phyloP scores from a whole-genome alignment of 805 yeast species.

The Hemisphaericaspora nanyangensis region DNA sequence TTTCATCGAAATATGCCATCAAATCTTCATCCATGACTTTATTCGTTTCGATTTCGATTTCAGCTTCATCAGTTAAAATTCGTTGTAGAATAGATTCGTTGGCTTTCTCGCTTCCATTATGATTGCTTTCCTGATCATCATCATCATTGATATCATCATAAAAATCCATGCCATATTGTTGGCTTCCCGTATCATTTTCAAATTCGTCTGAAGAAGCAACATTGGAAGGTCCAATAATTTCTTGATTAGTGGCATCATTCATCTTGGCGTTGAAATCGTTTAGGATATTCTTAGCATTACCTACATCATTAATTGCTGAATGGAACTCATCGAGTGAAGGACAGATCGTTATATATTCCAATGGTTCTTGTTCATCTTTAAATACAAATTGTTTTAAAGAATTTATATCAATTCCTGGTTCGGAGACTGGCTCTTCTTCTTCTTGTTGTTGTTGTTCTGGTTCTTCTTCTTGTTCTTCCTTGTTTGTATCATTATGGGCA shows the following conservation, averaged over 20 bases:
- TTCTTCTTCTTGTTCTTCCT: slow-evolving; percentile 9
- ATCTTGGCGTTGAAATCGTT: slow-evolving; percentile 36
- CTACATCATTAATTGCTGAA: slow-evolving; percentile 46
- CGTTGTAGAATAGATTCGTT: slow-evolving; percentile 9
- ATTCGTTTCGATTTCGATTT: slow-evolving; percentile 8
- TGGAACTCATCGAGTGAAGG: slow-evolving; percentile 67
- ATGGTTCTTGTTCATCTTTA: slow-evolving; percentile 13
- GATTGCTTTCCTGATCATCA: not conserved
- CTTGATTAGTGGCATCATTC: not conserved
- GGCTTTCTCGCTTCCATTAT: not conserved
- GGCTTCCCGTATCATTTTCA: not conserved
- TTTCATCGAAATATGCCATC: slow-evolving; percentile 78
- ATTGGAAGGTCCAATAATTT: not conserved
- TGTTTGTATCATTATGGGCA: slow-evolving; percentile 11
- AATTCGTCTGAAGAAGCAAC: slow-evolving; percentile 4
- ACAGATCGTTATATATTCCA: slow-evolving; percentile 47
- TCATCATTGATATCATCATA: slow-evolving; percentile 20
- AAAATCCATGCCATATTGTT: slow-evolving; percentile 11
- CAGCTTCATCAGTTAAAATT: slow-evolving; percentile 9
- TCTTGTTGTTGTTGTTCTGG: slow-evolving; percentile 5
- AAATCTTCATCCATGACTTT: slow-evolving; percentile 54
- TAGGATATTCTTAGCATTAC: slow-evolving; percentile 44
- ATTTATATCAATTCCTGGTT: slow-evolving; percentile 19
- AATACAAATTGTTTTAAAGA: slow-evolving; percentile 19
- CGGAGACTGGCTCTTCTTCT: slow-evolving; percentile 6